Evolutionary conservation across 2,329 filamentous ascomycete species (phyloP), one percentile per base, ranked within the genome.

Genomic region (Verticillium isaacii): DNA sequence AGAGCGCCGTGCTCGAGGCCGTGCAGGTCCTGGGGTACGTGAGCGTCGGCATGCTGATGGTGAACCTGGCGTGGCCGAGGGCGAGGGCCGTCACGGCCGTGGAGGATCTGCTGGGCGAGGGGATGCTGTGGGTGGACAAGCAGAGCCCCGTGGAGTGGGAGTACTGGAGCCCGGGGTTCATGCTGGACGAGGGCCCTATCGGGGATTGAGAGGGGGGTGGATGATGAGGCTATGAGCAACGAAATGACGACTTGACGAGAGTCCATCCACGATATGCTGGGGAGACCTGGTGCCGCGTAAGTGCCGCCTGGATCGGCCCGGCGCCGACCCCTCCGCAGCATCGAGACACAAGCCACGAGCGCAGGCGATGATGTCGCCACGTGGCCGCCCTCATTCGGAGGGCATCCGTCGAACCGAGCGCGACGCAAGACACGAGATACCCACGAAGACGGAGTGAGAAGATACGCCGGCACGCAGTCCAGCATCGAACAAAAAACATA

Each of bases 71-170:
- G 17, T 99, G 95, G 95, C 89, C 94, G 67, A 81, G 86, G 55
- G 90, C 93, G 6, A 83, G 95, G 66, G 91, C 92, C n/a, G 85
- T 90, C 72, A 97, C 95, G 0, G 93, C 94, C 2, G 84, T 98
- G 59, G 92, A 97, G 65, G 95, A 99, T 74, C 78, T 99, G 37
- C 82, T 98, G 59, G 88, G 89, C 0, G 92, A 96, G 70, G 92
- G 93, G 59, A 85, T 99, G 80, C 86, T 99, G 15, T 99, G 95
- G 95, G 87, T 98, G 6, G 95, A 99, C 75, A 87, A 86, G 67
- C 93, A 97, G 77, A 88, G 78, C 11, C 82, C 85, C 9, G 74
- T 73, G 19, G 94, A 98, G 78, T 93, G 89, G 75, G 93, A 98
- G 75, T 99, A 97, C 70, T 99, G 95, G 95, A 91, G 87, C 63